These are phyloP conservation scores for Neurospora pannonica DNA, from an alignment of 495 filamentous ascomycete species.

Conservation along the genomic window DNA sequence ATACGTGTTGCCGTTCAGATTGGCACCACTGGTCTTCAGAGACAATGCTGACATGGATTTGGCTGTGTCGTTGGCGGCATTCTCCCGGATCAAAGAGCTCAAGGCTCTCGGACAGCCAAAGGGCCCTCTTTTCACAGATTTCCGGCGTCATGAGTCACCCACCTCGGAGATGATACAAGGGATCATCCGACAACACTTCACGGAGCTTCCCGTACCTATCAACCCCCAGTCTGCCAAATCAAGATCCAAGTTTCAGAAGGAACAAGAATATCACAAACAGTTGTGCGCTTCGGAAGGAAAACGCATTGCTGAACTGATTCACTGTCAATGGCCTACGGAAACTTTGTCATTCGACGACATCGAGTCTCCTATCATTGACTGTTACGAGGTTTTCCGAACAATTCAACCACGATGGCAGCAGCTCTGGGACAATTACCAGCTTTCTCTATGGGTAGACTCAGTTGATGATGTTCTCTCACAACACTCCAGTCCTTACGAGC, in stretches of 20 bases:
- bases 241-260: neutral
- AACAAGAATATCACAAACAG: neutral
- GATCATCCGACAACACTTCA: neutral
- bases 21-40: neutral
- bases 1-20: slow-evolving; percentile 1
- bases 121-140: neutral
- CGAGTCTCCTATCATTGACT: neutral
- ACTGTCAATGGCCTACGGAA: neutral
- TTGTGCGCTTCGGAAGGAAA: neutral
- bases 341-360: neutral
- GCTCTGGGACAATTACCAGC: neutral
- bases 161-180: neutral
- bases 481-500: neutral
- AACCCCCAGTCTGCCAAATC: neutral
- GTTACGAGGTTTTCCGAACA: neutral
- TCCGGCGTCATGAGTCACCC: neutral
- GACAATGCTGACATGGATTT: neutral
- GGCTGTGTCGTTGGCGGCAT: neutral
- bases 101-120: neutral
- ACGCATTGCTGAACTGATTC: neutral
- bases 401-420: neutral
- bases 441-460: neutral
- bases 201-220: neutral
- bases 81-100: neutral
- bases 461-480: neutral